Evolutionary conservation across 2,329 filamentous ascomycete genomes (phyloP).

Genomic region (Curvularia sp.): DNA sequence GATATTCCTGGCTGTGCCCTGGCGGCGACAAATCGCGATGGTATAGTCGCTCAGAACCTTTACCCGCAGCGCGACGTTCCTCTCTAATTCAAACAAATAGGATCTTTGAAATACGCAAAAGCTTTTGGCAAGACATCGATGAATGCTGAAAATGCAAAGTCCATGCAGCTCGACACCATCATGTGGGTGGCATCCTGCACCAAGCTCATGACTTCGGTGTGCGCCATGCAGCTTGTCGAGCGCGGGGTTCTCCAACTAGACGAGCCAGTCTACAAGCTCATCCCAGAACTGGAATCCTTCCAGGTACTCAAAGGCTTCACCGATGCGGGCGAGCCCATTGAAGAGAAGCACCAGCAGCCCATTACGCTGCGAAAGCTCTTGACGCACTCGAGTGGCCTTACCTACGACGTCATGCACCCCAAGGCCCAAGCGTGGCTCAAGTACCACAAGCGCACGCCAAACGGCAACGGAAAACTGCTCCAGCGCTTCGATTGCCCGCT

Average conservation of each 20-base stretch:
- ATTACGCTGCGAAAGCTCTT: constrained; percentile 54
- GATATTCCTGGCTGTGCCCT: constrained; percentile 39
- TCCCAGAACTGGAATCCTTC: constrained; percentile 43
- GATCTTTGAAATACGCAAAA: constrained; percentile 48
- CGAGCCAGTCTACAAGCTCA: constrained; percentile 41
- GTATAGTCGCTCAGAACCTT: constrained; percentile 12
- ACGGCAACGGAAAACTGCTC: constrained; percentile 55
- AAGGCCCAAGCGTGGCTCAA: constrained; percentile 51
- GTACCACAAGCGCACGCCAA: constrained; percentile 30
- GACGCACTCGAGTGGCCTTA: constrained; percentile 59
- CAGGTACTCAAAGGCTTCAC: constrained; percentile 39
- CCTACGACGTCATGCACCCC: constrained; percentile 55
- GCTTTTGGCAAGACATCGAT: constrained; percentile 46
- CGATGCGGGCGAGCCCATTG: constrained; percentile 34
- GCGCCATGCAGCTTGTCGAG: constrained; percentile 47
- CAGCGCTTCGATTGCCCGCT: constrained; percentile 51
- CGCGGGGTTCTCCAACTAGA: constrained; percentile 42
- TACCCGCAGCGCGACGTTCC: neutral
- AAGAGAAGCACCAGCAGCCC: constrained; percentile 30
- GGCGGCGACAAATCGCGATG: constrained; percentile 36
- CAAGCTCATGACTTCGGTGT: constrained; percentile 50
- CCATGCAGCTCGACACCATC: constrained; percentile 35
- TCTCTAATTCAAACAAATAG: constrained; percentile 25
- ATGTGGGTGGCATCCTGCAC: constrained; percentile 53
- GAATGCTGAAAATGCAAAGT: constrained; percentile 27